These are phyloP conservation scores for Pilaira anomala DNA, from an alignment of 192 early-diverging fungal species.

Conservation along the genomic window DNA sequence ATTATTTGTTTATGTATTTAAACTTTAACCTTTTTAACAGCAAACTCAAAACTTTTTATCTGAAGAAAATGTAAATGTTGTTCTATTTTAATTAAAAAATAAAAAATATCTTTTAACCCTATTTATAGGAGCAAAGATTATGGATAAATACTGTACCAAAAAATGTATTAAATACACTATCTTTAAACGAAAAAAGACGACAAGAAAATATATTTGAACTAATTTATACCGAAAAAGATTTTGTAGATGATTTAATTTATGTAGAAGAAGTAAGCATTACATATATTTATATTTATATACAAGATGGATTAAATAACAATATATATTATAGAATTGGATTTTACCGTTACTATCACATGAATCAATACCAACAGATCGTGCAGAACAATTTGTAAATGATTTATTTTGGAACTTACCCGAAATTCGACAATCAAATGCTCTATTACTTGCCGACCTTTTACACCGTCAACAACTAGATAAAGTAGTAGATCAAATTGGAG, in stretches of 20 bases:
- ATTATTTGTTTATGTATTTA: not conserved
- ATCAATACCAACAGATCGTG: constrained; percentile 59
- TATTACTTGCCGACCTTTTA: constrained; percentile 57
- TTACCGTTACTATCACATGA: constrained; percentile 57
- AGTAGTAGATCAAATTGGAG: constrained; percentile 83
- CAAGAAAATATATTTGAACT: constrained; percentile 95
- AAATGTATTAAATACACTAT: constrained; percentile 65
- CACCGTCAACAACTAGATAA: constrained; percentile 61
- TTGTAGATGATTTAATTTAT: constrained; percentile 82
- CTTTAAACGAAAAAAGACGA: constrained; percentile 75
- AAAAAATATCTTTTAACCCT: not conserved
- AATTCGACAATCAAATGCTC: constrained; percentile 59
- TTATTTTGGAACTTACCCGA: constrained; percentile 80
- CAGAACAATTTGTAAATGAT: constrained; percentile 49
- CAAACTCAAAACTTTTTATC: not conserved
- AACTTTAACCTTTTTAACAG: not conserved
- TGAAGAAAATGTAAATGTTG: not conserved
- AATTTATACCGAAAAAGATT: constrained; percentile 88
- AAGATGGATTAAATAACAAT: not conserved
- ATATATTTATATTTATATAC: too few species aligned
- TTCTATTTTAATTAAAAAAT: not conserved
- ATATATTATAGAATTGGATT: constrained; percentile 52
- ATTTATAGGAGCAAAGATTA: constrained; percentile 54
- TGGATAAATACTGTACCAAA: constrained; percentile 85
- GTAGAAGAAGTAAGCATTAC: constrained; percentile 58